A percentile compares a stretch with the other conserved stretches of the same genome.
These are phyloP conservation scores for Melanogaster broomeanus DNA, from an alignment of 768 basidiomycete genomes.

Conservation along the genomic window DNA sequence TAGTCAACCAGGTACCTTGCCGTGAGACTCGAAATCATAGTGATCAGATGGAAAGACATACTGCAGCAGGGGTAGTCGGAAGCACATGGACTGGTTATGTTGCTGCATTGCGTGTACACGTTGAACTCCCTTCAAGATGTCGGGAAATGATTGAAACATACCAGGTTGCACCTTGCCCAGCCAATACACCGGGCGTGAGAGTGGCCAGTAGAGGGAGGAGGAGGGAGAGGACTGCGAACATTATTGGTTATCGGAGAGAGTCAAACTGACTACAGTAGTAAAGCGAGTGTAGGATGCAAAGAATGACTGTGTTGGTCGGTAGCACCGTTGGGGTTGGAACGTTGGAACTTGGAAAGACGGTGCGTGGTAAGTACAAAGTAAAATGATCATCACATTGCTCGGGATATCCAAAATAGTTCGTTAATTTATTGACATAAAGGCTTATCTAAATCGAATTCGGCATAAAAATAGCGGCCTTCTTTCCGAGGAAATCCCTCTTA, in stretches of 20 bases:
- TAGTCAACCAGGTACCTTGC: slow-evolving; percentile 18
- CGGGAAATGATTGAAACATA: not conserved
- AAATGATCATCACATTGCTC: too few relatives aligned
- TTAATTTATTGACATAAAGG: too few relatives aligned
- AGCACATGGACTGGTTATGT: slow-evolving; percentile 37
- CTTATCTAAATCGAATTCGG: too few relatives aligned
- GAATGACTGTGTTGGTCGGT: not conserved
- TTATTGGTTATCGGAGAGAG: slow-evolving; percentile 1
- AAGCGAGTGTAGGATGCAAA: slow-evolving; percentile 14
- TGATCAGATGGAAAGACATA: slow-evolving; percentile 20
- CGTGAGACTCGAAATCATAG: not conserved
- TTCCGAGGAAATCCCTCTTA: too few relatives aligned
- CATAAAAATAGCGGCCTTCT: too few relatives aligned
- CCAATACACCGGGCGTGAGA: slow-evolving; percentile 17
- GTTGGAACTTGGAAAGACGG: not conserved
- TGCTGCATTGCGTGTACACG: slow-evolving; percentile 28
- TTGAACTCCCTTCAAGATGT: not conserved
- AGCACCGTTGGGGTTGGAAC: not conserved
- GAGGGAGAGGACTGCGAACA: slow-evolving; percentile 21
- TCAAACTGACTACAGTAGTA: slow-evolving; percentile 3
- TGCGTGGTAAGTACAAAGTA: too few relatives aligned
- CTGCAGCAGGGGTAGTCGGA: slow-evolving; percentile 46
- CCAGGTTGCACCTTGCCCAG: slow-evolving; percentile 31
- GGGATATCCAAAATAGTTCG: too few relatives aligned
- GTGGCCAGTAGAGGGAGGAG: slow-evolving; percentile 17